Evolutionary conservation across 1,284 basidiomycete genomes (phyloP).

Genomic region (Grifola frondosa): DNA sequence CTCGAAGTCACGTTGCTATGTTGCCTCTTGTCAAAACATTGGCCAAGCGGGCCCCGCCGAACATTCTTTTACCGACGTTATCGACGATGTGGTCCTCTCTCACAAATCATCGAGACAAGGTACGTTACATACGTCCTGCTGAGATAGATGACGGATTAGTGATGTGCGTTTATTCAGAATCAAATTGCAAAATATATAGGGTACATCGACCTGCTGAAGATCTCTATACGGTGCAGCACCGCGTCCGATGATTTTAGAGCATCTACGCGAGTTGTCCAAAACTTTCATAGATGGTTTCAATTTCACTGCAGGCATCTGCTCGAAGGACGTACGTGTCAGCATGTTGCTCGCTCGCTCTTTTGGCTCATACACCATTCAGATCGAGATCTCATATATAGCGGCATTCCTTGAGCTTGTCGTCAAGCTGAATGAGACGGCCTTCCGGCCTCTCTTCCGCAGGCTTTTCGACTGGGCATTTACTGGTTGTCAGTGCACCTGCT

Average conservation of each 20-base stretch:
- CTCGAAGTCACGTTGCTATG: constrained; percentile 27
- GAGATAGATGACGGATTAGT: too few relatives aligned
- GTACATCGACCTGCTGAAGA: constrained; percentile 71
- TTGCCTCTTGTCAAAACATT: constrained; percentile 52
- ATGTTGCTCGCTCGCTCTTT: neutral
- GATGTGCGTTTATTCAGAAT: constrained; percentile 10
- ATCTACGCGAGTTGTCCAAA: constrained; percentile 76
- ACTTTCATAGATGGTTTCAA: constrained; percentile 84
- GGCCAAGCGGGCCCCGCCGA: constrained; percentile 69
- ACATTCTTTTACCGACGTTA: constrained; percentile 65
- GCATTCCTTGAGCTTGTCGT: constrained; percentile 89
- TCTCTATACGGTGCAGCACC: constrained; percentile 65
- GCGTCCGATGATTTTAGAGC: constrained; percentile 63
- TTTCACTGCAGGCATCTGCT: constrained; percentile 3
- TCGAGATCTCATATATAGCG: constrained; percentile 55
- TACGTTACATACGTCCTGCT: too few relatives aligned
- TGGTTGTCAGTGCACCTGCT: constrained; percentile 45
- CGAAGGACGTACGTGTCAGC: neutral
- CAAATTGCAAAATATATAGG: constrained; percentile 40
- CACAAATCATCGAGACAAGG: constrained; percentile 34
- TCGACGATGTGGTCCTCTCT: constrained; percentile 53
- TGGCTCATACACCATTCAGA: constrained; percentile 33
- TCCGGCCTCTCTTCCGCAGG: constrained; percentile 90
- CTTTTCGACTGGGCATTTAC: constrained; percentile 95
- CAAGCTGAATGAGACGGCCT: constrained; percentile 91